A percentile compares a stretch with the other conserved stretches of the same genome.
phyloP scores from a whole-genome alignment of 148 eudicot species.

The Agrostemma githago region DNA sequence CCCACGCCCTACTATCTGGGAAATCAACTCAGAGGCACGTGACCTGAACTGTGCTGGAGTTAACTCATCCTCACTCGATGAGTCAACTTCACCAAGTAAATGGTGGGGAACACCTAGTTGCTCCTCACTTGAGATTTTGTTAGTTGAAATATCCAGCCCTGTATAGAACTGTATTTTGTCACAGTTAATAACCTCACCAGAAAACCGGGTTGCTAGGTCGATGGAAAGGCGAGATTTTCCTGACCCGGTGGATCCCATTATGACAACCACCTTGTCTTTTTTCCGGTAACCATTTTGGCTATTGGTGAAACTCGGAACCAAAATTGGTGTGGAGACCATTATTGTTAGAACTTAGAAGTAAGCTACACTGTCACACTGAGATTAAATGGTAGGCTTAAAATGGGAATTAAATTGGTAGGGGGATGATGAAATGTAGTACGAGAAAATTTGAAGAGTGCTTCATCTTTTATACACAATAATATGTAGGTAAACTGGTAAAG shows the following conservation, averaged over 20 bases:
- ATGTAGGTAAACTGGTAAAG: too few species aligned
- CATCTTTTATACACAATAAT: too few species aligned
- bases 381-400: too few species aligned
- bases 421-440: too few species aligned
- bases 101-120: slow-evolving; percentile 45
- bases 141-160: slow-evolving; percentile 47
- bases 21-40: slow-evolving; percentile 24
- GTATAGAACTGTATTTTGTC: slow-evolving; percentile 50
- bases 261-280: slow-evolving; percentile 30
- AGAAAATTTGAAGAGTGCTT: too few species aligned
- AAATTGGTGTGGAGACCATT: too few species aligned
- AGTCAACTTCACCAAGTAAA: slow-evolving; percentile 34
- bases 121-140: slow-evolving; percentile 42
- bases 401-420: too few species aligned
- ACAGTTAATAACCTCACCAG: slow-evolving; percentile 47
- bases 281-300: background rate
- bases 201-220: slow-evolving; percentile 41
- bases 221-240: slow-evolving; percentile 55
- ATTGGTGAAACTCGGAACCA: too few species aligned
- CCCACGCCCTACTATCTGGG: background rate
- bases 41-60: slow-evolving; percentile 40
- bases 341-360: too few species aligned
- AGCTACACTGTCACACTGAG: too few species aligned
- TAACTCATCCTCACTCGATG: slow-evolving; percentile 30
- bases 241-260: slow-evolving; percentile 54